These are phyloP conservation scores for Colletotrichum cereale DNA, from an alignment of 2,329 filamentous ascomycete genomes.

Conservation along the genomic window DNA sequence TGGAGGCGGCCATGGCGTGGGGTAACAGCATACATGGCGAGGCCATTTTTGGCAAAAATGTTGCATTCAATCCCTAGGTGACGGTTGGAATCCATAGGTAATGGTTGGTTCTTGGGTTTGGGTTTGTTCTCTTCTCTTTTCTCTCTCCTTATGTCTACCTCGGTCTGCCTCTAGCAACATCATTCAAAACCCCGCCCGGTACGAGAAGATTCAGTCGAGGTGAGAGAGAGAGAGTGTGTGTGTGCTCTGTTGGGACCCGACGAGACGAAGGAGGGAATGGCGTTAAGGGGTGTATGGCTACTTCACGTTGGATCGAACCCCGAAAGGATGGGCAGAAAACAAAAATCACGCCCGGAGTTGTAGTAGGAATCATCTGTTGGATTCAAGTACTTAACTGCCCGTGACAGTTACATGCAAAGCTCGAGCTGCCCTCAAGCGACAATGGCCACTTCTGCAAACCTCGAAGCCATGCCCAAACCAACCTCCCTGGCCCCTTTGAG, in stretches of 20 bases:
- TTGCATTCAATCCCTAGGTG: not conserved
- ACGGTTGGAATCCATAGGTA: too few species aligned
- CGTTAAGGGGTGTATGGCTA: not conserved
- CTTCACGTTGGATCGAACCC: not conserved
- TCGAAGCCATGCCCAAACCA: not conserved
- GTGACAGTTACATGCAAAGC: not conserved
- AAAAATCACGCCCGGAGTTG: not conserved
- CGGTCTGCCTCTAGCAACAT: not conserved
- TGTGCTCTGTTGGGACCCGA: not conserved
- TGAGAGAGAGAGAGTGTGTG: too few species aligned
- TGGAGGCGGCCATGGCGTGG: constrained; percentile 5
- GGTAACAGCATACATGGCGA: constrained; percentile 9
- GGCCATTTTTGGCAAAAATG: constrained; percentile 1
- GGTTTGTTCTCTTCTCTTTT: too few species aligned
- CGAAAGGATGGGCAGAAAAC: not conserved
- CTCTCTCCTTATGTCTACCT: not conserved
- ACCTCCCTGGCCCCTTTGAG: not conserved
- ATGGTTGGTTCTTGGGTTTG: too few species aligned
- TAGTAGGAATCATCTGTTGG: not conserved
- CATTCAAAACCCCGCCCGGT: not conserved
- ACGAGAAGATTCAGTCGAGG: not conserved
- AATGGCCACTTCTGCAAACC: not conserved
- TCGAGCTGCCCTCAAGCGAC: not conserved
- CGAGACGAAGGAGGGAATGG: not conserved
- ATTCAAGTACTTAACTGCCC: not conserved